phyloP scores from a whole-genome alignment of 768 basidiomycete species.

The Kwoniella sp. region DNA sequence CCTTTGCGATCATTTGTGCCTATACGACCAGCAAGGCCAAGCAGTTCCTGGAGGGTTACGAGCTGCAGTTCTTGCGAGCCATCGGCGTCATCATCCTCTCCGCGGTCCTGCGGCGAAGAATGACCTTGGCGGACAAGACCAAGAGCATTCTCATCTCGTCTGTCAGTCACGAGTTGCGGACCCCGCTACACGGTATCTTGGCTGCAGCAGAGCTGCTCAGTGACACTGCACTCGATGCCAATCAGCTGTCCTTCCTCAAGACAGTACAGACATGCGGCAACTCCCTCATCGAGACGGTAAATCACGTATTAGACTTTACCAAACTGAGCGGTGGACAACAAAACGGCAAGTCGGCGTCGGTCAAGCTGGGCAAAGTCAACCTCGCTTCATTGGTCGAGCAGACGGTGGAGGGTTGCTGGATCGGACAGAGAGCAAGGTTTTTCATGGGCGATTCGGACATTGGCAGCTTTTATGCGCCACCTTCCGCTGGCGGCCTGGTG shows the following conservation, averaged over 20 bases:
- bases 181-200: conserved; percentile 86
- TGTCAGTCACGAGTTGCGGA: conserved; percentile 52
- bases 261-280: conserved; percentile 93
- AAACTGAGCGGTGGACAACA: conserved; percentile 71
- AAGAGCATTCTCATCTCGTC: conserved; percentile 53
- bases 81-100: conserved; percentile 92
- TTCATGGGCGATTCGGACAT: conserved; percentile 71
- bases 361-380: conserved; percentile 59
- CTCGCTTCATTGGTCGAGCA: conserved; percentile 47
- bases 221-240: conserved; percentile 74
- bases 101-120: conserved; percentile 82
- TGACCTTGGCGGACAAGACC: conserved; percentile 91
- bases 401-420: conserved; percentile 83
- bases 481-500: conserved; percentile 54
- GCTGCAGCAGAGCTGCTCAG: conserved; percentile 86
- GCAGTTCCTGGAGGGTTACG: conserved; percentile 59
- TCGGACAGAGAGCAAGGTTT: conserved; percentile 78
- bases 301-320: conserved; percentile 93
- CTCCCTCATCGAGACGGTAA: conserved; percentile 92
- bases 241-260: conserved; percentile 79
- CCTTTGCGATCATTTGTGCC: conserved; percentile 83
- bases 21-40: conserved; percentile 75
- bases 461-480: conserved; percentile 87
- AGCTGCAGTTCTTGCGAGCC: conserved; percentile 84
- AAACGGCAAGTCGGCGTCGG: conserved; percentile 53